Percentiles rank a stretch among this genome's conserved stretches.
Conservation (phyloP, 257 asterid genomes). For the Euphrasia confusa region DNA sequence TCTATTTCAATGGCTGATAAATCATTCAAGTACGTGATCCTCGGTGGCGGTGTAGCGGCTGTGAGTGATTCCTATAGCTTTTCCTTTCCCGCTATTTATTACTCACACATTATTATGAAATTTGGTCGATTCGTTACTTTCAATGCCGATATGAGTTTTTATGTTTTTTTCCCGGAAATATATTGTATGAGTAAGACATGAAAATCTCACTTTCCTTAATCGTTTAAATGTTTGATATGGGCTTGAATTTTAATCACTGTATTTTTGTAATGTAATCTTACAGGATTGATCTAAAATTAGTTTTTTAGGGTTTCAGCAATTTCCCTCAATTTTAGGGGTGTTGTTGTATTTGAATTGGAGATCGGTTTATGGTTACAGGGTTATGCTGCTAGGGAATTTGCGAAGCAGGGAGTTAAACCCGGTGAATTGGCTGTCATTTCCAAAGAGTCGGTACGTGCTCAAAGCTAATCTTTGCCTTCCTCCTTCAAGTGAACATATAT, state of each 20-base stretch:
- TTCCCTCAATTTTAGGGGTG: neutral
- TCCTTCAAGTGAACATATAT: neutral
- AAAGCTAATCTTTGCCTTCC: neutral
- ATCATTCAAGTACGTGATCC: conserved; percentile 9
- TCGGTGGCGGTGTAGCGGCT: conserved; percentile 6
- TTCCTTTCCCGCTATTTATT: no score
- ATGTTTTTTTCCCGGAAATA: no score
- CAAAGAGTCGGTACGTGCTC: conserved; percentile 75
- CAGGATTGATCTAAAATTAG: neutral
- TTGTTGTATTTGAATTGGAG: neutral
- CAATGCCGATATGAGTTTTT: neutral
- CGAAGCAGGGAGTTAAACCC: conserved; percentile 81
- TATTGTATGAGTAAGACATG: neutral
- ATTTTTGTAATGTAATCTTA: no score
- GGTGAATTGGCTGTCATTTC: conserved; percentile 88
- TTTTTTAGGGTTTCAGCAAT: neutral
- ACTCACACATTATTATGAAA: neutral
- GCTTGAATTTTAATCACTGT: no score
- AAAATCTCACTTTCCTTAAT: neutral
- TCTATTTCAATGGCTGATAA: neutral
- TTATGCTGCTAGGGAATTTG: conserved; percentile 89
- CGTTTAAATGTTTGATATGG: neutral
- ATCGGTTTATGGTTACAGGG: conserved; percentile 49
- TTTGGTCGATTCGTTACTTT: neutral
- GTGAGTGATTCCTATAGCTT: neutral